A percentile compares a stretch with the other conserved stretches of the same genome.
Conservation (phyloP, 306 rosid species). For the Pterocarpus santalinus region DNA sequence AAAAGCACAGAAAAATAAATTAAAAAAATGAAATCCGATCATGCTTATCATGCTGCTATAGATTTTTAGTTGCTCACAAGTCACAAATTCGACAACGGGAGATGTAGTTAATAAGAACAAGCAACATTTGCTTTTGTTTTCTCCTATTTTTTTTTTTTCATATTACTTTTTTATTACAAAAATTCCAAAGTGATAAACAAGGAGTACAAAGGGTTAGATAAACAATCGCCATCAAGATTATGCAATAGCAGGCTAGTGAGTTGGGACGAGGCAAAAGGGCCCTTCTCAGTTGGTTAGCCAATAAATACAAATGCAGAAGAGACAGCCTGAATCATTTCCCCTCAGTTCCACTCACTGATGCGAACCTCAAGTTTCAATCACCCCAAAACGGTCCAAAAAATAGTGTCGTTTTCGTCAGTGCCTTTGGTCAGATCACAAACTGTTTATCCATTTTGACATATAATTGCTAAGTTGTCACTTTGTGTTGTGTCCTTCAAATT, state of each 20-base stretch:
- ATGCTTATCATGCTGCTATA: neutral
- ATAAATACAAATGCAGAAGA: conserved; percentile 11
- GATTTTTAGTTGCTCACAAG: neutral
- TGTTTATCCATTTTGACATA: neutral
- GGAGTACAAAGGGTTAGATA: conserved; percentile 32
- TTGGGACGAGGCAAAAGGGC: conserved; percentile 28
- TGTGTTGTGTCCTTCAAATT: conserved; percentile 1
- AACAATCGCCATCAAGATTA: conserved; percentile 44
- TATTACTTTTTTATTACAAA: neutral
- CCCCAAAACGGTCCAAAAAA: conserved; percentile 31
- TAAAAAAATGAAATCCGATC: neutral
- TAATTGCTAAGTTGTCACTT: conserved; percentile 23
- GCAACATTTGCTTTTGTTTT: neutral
- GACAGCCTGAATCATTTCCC: conserved; percentile 19
- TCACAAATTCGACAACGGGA: neutral
- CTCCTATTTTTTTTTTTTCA: no score
- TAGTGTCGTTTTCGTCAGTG: conserved; percentile 36
- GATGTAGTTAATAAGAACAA: neutral
- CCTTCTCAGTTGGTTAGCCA: conserved; percentile 24
- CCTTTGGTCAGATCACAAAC: neutral
- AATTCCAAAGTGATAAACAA: neutral
- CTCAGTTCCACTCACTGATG: neutral
- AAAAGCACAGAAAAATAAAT: neutral
- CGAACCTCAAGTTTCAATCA: conserved; percentile 15
- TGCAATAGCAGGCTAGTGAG: conserved; percentile 2